Base-by-base conservation (phyloP, 2,329 filamentous ascomycete species). In the Fusarium transvaalense region DNA sequence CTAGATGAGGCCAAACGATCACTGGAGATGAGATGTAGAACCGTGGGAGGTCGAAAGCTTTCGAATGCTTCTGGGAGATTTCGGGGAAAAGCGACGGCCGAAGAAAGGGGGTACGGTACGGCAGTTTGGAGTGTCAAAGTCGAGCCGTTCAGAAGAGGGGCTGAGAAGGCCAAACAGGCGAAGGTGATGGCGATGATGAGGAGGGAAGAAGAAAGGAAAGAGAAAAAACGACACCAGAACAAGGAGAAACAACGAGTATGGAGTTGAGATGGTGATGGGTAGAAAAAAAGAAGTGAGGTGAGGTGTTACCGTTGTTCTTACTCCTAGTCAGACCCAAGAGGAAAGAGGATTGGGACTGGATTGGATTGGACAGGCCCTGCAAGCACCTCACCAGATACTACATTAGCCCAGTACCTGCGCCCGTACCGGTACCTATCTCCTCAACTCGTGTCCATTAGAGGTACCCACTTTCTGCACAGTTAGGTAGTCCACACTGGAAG, bases 61-160 rank as follows among this genome's bases (percentile, higher is more conserved):
- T 63, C 61, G 56, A 61, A 52, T 56, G 45, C 59, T 56, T 61
- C 53, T 64, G 59, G 58, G 65, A 48, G 71, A 69, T 69, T 55
- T 55, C 61, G 63, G 69, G 39, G 53, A 68, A 61, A 29, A 64
- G 60, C 70, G 63, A 73, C 14, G 63, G 60, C 70, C 71, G 74
- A 55, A 76, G 72, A 74, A 78, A 79, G 76, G 76, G 78, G 76
- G 41, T 71, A 75, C 68, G 76, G 41, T 71, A 75, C 68, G 66
- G 64, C 70, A 71, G 66, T 63, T 66, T 65, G 62, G 56, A 51
- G 68, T 51, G 47, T 51, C 32, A 61, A 69, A 61, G 51, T 71
- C 62, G 54, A 65, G 61, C 68, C 54, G 68, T 71, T 64, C 64
- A 66, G 70, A 55, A 58, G 62, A 68, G 62, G 66, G 69, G 71